phyloP scores from a whole-genome alignment of 1,284 basidiomycete species.

The Austroboletus niveus region DNA sequence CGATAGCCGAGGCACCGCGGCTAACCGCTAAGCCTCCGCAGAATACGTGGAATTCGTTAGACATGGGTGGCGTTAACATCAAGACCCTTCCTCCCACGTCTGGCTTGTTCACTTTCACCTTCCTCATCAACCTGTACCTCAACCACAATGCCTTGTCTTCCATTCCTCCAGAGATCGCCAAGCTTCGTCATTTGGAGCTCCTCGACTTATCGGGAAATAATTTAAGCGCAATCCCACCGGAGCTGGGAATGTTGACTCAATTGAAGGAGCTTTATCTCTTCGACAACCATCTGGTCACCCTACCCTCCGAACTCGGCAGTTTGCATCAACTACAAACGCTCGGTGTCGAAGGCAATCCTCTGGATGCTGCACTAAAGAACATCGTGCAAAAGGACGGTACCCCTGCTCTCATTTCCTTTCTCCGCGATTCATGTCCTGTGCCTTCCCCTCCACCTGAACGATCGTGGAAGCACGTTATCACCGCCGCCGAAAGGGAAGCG shows the following conservation, averaged over 20 bases:
- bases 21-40: constrained; percentile 59
- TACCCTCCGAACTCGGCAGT: constrained; percentile 88
- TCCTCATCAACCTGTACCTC: constrained; percentile 93
- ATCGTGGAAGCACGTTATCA: constrained; percentile 76
- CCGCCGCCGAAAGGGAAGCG: constrained; percentile 64
- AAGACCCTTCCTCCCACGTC: constrained; percentile 86
- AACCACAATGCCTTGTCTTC: constrained; percentile 90
- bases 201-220: constrained; percentile 94
- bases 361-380: constrained; percentile 75
- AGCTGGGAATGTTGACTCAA: constrained; percentile 88
- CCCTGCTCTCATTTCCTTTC: constrained; percentile 79
- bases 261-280: constrained; percentile 94
- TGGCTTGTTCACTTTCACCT: constrained; percentile 88
- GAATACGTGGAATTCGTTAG: constrained; percentile 87
- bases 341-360: constrained; percentile 94
- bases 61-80: constrained; percentile 94
- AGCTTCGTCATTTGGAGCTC: constrained; percentile 83
- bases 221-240: constrained; percentile 77
- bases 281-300: constrained; percentile 86
- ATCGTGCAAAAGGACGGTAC: constrained; percentile 95
- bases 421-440: constrained; percentile 86
- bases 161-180: constrained; percentile 83
- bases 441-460: constrained; percentile 84
- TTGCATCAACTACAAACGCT: constrained; percentile 92
- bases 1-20: constrained; percentile 61